phyloP scores from a whole-genome alignment of 257 asterid species.

The Forsythia viridissima region DNA sequence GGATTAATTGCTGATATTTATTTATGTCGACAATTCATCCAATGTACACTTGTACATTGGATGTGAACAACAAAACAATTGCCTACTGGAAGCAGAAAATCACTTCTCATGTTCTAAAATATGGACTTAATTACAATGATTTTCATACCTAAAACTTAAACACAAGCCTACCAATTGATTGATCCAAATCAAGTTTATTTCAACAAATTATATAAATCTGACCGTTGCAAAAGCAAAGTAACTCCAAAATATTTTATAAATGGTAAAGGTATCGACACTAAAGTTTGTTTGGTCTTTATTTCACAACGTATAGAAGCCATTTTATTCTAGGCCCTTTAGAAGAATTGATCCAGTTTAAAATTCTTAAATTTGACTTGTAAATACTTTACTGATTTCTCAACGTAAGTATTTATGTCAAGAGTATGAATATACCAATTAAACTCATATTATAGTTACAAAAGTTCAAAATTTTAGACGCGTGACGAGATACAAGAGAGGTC shows the following conservation, averaged over 20 bases:
- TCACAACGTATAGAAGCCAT: background rate
- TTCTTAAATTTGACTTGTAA: background rate
- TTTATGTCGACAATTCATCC: too few species aligned
- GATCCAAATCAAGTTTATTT: background rate
- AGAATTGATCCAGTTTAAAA: background rate
- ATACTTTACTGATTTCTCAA: background rate
- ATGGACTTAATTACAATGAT: too few species aligned
- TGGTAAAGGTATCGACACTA: background rate
- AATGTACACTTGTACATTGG: too few species aligned
- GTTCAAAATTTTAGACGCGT: too few species aligned
- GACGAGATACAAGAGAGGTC: background rate
- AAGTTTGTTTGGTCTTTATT: background rate
- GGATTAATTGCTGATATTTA: too few species aligned
- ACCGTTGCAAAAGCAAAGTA: background rate
- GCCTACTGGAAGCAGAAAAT: too few species aligned
- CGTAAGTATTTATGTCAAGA: background rate
- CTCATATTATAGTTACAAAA: too few species aligned
- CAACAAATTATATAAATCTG: background rate
- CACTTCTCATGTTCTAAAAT: too few species aligned
- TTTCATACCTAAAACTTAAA: too few species aligned
- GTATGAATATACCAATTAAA: background rate
- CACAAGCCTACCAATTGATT: background rate
- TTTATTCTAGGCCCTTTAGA: background rate
- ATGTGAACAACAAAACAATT: too few species aligned
- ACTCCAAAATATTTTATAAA: background rate